Base-by-base conservation (phyloP, 495 filamentous ascomycete genomes). In the Hyaloscypha variabilis region DNA sequence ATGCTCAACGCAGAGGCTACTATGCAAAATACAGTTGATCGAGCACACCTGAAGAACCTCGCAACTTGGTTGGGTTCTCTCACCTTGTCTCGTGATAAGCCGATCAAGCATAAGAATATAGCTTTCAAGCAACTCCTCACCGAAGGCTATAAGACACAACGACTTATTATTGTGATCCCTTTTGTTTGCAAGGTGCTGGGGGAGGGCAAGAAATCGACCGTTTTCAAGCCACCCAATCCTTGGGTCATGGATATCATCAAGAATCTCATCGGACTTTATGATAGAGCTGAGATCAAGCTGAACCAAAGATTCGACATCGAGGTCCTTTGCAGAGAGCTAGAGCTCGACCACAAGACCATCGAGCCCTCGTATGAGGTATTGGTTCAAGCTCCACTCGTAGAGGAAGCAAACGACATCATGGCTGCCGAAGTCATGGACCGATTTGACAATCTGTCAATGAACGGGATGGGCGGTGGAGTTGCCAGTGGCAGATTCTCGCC, bases 251-350 rank as follows among this genome's bases (percentile, higher is more conserved):
- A 98, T 63, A 92, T 97, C 42, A 82, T 98, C 60, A 83, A 89
- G 49, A 78, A 97, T 17, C 82, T 99, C 56, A 88, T 95, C 59
- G 95, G 98, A 68, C 84, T 99, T 19, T 98, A 98, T 67, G 88
- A 96, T 65, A 89, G 87, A 71, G 91, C 91, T n/a, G 93, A 97
- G 67, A 76, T 98, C 51, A 98, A 97, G 74, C 82, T 97, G 49
- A 97, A 97, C 68, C 86, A 94, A 36, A 97, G 96, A 71, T 99
- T 99, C 69, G 95, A 98, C 74, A 98, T 99, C 68, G 95, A 99
- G 74, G 93, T 98, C 8, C 82, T 99, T 11, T 98, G 92, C 78
- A 95, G 93, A 73, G 92, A 91, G 29, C 80, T 99, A n/a, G 88
- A 89, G 53, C 80, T 97, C 23, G 91, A 97, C 63, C 88, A 94